Evolutionary conservation across 306 rosid genomes (phyloP), one percentile per base, ranked within the genome.

Genomic region (Albizia julibrissin): DNA sequence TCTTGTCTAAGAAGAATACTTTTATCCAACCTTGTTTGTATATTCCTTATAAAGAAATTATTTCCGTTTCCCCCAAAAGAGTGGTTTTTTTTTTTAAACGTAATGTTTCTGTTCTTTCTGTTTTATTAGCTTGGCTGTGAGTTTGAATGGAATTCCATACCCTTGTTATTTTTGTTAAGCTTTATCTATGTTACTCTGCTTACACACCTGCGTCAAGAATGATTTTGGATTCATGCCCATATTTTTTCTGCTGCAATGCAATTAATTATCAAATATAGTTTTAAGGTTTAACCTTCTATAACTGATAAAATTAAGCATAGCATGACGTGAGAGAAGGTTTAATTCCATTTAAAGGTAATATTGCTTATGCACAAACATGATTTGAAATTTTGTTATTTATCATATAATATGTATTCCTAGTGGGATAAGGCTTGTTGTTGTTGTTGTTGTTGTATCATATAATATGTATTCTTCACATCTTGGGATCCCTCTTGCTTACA

Each of bases 261-360:
- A 56, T 79, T 76, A 31, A 42, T 75, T 56, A 67, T 22, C 19
- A 56, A 75, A 43, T 68, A 82, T 6, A 16, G 37, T 65, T 40
- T 40, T 67, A 42, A 52, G 34, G 52, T 40, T 46, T 4, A 34
- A 34, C 37, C 21, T 46, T 76, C 33, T 43, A 26, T 4, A 43
- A 43, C 15, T 31, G 50, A 75, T 77, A 4, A 26, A 69, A 69
- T 69, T 18, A n/a, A 42, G 75, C 70, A 18, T 72, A 61, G 59
- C 29, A 46, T 83, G 47, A 71, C 16, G 19, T 83, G 39, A 61
- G 47, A 76, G 74, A 61, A 76, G 22, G 73, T 37, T 68, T 68
- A 21, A 61, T 50, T 27, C 71, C 39, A 54, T 40, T 78, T 79
- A 56, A 47, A 66, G 43, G 47, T 77, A 66, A 56, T 49, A n/a